These are phyloP conservation scores for Sindora glabra DNA, from an alignment of 306 rosid species.

Conservation along the genomic window DNA sequence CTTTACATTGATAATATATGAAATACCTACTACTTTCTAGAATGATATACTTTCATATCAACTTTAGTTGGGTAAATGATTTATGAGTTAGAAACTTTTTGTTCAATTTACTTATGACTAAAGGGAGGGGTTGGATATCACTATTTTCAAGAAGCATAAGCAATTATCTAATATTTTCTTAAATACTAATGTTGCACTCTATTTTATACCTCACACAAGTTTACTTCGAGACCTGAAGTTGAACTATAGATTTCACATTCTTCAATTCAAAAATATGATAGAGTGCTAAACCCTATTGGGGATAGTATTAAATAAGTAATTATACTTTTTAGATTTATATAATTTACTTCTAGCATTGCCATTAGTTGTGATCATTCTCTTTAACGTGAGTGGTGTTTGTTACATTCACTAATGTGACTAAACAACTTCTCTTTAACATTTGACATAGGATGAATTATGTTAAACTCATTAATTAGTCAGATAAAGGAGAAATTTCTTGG, in stretches of 20 bases:
- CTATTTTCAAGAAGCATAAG: background rate
- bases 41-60: background rate
- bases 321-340: constrained; percentile 2
- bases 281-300: background rate
- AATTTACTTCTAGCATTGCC: background rate
- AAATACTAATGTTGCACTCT: no score
- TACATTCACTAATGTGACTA: background rate
- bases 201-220: no score
- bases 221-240: no score
- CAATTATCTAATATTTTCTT: no score
- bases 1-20: background rate
- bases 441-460: constrained; percentile 77
- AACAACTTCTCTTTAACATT: constrained; percentile 7
- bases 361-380: background rate
- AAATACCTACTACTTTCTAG: background rate
- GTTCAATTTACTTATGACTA: background rate
- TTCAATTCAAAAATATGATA: background rate
- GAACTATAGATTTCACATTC: no score
- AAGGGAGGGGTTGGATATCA: background rate
- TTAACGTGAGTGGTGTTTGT: background rate
- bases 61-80: background rate
- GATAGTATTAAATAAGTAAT: background rate
- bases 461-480: constrained; percentile 67
- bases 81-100: background rate
- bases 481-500: constrained; percentile 76